These are phyloP conservation scores for Apiospora phragmitis DNA, from an alignment of 2,329 filamentous ascomycete genomes.

Conservation along the genomic window DNA sequence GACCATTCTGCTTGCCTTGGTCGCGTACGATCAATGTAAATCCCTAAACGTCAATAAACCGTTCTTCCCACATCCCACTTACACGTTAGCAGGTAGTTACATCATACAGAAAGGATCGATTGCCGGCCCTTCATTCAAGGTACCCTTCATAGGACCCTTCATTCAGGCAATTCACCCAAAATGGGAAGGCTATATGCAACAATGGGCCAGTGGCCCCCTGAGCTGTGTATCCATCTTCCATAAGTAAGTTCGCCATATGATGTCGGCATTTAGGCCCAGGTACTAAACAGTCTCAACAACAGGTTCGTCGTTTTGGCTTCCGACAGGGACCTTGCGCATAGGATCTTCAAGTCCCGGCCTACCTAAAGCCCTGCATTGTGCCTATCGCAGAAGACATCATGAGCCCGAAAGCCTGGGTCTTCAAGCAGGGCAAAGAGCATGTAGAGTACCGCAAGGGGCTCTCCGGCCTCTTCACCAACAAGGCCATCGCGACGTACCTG, in stretches of 20 bases:
- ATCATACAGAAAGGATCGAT: constrained; percentile 62
- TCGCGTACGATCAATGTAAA: not conserved
- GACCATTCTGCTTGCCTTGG: not conserved
- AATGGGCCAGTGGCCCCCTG: constrained; percentile 77
- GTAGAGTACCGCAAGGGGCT: constrained; percentile 78
- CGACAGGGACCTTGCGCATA: constrained; percentile 75
- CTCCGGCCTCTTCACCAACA: constrained; percentile 72
- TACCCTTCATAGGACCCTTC: constrained; percentile 74
- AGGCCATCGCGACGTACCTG: constrained; percentile 69
- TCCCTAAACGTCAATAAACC: not conserved
- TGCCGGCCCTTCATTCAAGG: constrained; percentile 63
- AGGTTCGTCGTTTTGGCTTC: constrained; percentile 81
- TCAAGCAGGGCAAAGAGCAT: constrained; percentile 74
- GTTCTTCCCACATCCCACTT: not conserved
- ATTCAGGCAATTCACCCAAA: constrained; percentile 73
- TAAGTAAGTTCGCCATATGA: constrained; percentile 56
- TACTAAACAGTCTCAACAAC: constrained; percentile 7
- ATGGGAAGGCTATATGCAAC: constrained; percentile 71
- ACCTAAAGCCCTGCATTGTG: constrained; percentile 76
- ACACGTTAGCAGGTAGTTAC: constrained; percentile 51
- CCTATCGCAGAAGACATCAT: constrained; percentile 75
- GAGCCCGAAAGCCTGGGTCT: constrained; percentile 74
- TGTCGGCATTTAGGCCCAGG: not conserved
- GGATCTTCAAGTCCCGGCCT: constrained; percentile 79
- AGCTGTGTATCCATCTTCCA: constrained; percentile 85